These are phyloP conservation scores for Papiliotrema fonsecae DNA, from an alignment of 1,284 basidiomycete species.

Conservation along the genomic window DNA sequence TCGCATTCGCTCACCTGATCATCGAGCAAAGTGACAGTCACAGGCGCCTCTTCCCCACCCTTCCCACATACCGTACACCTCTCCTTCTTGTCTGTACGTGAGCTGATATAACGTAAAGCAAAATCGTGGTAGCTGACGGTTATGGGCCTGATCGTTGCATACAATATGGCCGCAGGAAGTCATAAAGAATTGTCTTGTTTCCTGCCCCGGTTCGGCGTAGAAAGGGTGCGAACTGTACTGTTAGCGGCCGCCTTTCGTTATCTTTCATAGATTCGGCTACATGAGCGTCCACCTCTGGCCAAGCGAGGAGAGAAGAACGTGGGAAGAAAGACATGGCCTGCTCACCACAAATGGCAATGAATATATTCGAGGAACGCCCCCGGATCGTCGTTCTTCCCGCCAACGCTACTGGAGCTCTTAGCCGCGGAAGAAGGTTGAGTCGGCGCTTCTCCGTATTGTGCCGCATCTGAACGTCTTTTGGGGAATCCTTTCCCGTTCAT, in stretches of 20 bases:
- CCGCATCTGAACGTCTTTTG: neutral
- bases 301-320: neutral
- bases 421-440: neutral
- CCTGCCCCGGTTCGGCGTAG: neutral
- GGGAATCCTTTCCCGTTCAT: neutral
- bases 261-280: too few relatives aligned
- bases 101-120: neutral
- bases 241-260: too few relatives aligned
- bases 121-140: neutral
- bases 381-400: constrained; percentile 1
- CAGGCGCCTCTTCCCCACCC: neutral
- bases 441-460: neutral
- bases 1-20: neutral
- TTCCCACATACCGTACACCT: constrained; percentile 4
- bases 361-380: constrained; percentile 5
- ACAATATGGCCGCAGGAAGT: constrained; percentile 7
- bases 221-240: constrained; percentile 2
- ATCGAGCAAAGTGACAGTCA: neutral
- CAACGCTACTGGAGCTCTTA: neutral
- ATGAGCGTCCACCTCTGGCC: neutral
- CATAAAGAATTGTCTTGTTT: constrained; percentile 5
- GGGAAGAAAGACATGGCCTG: neutral
- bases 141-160: constrained; percentile 1
- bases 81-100: constrained; percentile 2
- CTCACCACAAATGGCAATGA: constrained; percentile 3